Percentiles rank a stretch among this genome's conserved stretches.
phyloP scores from a whole-genome alignment of 495 filamentous ascomycete species.

The Corynascus novoguineensis region DNA sequence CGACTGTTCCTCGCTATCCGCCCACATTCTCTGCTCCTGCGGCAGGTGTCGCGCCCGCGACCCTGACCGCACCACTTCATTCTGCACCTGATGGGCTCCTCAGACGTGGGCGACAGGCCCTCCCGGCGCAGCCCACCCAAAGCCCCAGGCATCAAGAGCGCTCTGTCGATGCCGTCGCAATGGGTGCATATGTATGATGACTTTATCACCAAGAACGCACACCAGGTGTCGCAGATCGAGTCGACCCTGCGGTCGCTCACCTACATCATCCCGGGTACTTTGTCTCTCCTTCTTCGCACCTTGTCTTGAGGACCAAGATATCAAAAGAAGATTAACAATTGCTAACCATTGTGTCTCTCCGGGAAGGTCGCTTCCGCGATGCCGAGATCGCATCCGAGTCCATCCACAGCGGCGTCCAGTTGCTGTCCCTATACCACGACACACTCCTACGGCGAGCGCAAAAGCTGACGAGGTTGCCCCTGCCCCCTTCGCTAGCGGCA shows the following conservation, averaged over 20 bases:
- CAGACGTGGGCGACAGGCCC: slow-evolving; percentile 8
- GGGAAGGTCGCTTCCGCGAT: slow-evolving; percentile 84
- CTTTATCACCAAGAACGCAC: slow-evolving; percentile 90
- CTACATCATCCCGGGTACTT: slow-evolving; percentile 85
- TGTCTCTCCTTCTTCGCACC: background rate
- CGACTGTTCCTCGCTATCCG: background rate
- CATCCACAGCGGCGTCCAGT: slow-evolving; percentile 78
- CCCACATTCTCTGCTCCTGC: background rate
- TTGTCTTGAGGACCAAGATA: background rate
- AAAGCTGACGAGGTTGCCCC: slow-evolving; percentile 42
- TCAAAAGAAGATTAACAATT: slow-evolving; percentile 8
- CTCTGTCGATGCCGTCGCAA: slow-evolving; percentile 54
- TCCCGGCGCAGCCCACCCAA: slow-evolving; percentile 1
- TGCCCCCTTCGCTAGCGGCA: slow-evolving; percentile 35
- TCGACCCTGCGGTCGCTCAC: slow-evolving; percentile 84
- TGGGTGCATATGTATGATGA: slow-evolving; percentile 78
- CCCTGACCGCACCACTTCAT: background rate
- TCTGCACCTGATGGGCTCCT: slow-evolving; percentile 15
- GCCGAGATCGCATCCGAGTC: slow-evolving; percentile 92
- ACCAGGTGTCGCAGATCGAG: slow-evolving; percentile 88
- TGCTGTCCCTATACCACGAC: slow-evolving; percentile 93
- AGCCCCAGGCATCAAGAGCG: slow-evolving; percentile 4
- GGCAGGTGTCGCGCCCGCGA: slow-evolving; percentile 4
- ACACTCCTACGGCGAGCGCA: slow-evolving; percentile 67
- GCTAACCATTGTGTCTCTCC: background rate